Base-by-base conservation (phyloP, 108 stramenopile species). In the Skeletonema marinoi region DNA sequence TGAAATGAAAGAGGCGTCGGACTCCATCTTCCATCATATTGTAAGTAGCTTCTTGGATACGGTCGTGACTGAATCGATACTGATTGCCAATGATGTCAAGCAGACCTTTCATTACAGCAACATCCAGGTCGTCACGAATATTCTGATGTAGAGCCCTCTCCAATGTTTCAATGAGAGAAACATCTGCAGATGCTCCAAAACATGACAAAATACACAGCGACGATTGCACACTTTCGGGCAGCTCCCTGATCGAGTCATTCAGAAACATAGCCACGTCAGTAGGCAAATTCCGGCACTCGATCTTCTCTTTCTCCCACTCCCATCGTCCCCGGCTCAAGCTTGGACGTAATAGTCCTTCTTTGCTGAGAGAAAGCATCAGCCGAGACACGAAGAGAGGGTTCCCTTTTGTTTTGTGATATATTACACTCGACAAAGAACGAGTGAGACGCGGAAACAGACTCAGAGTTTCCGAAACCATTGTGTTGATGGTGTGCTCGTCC, bases 371-470 rank as follows among this genome's bases (percentile, higher is more conserved):
- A 17, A 64, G 60, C 8, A 73, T 36, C 3, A 73, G 35, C 1
- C 60, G 71, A 13, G 44, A 48, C 4, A 73, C 14, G 29, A 73
- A 73, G 12, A 73, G 42, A 0, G 62, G 62, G 44, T 73, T 73
- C 17, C 71, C 71, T 50, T 51, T 73, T 36, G 71, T 73, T 32
- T 73, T 73, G 36, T 41, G 36, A 61, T 61, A 73, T 2, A 73
- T 62, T 2, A 73, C 32, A 12, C 48, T 30, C 2, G 71, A 64
- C 29, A 73, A 42, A 32, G 71, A 17, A 29, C 62, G 13, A 8
- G 60, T 60, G 0, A 73, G 13, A 14, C 71, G 71, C 4, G 71
- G 71, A 48, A 60, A 63, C 4, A 73, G 29, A 1, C 61, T 50
- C 29, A 73, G 25, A 42, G 63, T 30, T 3, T 56, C 68, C 32